These are phyloP conservation scores for Fraxinus sp. DNA, from an alignment of 305 asterid species.

Conservation along the genomic window DNA sequence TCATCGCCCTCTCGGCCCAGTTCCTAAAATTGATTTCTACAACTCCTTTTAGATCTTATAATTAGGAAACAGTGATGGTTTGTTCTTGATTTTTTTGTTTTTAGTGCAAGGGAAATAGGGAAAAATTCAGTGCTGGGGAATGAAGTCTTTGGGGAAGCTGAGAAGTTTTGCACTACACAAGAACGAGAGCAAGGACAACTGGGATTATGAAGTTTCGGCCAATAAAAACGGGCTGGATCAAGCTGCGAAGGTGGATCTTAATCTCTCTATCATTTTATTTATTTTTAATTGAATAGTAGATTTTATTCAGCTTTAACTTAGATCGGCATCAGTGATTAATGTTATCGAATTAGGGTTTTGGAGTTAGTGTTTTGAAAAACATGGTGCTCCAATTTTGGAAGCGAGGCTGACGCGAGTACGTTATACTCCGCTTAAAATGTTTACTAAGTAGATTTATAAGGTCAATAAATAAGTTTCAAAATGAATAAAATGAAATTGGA, in stretches of 20 bases:
- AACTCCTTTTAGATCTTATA: neutral
- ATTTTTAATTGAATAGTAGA: conserved; percentile 16
- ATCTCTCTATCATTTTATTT: conserved; percentile 2
- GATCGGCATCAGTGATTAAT: neutral
- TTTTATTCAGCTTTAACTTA: conserved; percentile 22
- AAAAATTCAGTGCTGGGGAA: conserved; percentile 23
- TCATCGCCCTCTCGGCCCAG: neutral
- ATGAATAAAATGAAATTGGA: neutral
- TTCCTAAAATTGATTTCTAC: neutral
- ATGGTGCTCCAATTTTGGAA: conserved; percentile 17
- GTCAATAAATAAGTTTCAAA: neutral
- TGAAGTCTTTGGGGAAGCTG: conserved; percentile 79
- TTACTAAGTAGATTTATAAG: neutral
- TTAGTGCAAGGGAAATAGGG: neutral
- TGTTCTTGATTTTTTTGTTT: conserved; percentile 15
- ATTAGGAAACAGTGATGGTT: neutral
- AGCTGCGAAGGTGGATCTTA: conserved; percentile 64
- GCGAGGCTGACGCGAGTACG: conserved; percentile 20
- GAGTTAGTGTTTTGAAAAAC: conserved; percentile 15
- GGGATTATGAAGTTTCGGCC: conserved; percentile 57
- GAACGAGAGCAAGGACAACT: conserved; percentile 58
- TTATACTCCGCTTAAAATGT: neutral
- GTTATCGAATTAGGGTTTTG: conserved; percentile 18
- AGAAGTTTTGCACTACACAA: conserved; percentile 58
- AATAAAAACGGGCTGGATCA: conserved; percentile 64